Percentiles rank a stretch among this genome's conserved stretches.
Evolutionary conservation across 768 basidiomycete genomes (phyloP).

Genomic region (Lactarius sp.): DNA sequence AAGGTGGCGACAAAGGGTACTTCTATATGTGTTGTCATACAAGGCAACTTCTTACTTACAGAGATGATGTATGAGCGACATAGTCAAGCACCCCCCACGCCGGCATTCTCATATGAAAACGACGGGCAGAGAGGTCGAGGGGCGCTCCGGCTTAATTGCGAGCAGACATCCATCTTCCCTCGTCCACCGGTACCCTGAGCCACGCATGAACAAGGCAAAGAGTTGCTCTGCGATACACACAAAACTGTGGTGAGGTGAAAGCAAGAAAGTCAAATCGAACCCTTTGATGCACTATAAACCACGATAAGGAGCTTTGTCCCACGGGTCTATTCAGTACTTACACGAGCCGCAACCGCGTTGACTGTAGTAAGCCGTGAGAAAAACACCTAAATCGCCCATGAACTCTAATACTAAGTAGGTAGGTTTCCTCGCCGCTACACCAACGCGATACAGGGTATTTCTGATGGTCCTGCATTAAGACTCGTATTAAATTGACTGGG

Average conservation of each 20-base stretch:
- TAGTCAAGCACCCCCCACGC: slow-evolving; percentile 68
- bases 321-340: neutral
- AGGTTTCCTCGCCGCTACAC: too few species aligned
- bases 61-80: slow-evolving; percentile 54
- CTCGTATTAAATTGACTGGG: too few species aligned
- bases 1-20: neutral
- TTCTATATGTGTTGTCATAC: too few species aligned
- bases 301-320: neutral
- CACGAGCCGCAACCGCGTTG: too few species aligned
- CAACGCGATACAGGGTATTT: too few species aligned
- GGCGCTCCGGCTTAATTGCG: slow-evolving; percentile 81
- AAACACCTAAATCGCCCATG: too few species aligned
- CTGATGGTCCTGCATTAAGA: too few species aligned
- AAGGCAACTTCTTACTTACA: slow-evolving; percentile 10
- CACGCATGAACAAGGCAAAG: slow-evolving; percentile 37
- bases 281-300: neutral
- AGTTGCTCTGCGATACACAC: slow-evolving; percentile 47
- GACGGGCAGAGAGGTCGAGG: slow-evolving; percentile 40
- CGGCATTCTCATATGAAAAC: slow-evolving; percentile 33
- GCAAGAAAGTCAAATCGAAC: too few species aligned
- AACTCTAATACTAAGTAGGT: too few species aligned
- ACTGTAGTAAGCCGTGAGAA: too few species aligned
- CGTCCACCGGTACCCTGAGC: slow-evolving; percentile 50
- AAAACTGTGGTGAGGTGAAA: slow-evolving; percentile 37
- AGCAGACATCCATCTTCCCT: slow-evolving; percentile 44